A percentile compares a stretch with the other conserved stretches of the same genome.
These are phyloP conservation scores for Trichoderma hamatum DNA, from an alignment of 2,329 filamentous ascomycete species.

Conservation along the genomic window DNA sequence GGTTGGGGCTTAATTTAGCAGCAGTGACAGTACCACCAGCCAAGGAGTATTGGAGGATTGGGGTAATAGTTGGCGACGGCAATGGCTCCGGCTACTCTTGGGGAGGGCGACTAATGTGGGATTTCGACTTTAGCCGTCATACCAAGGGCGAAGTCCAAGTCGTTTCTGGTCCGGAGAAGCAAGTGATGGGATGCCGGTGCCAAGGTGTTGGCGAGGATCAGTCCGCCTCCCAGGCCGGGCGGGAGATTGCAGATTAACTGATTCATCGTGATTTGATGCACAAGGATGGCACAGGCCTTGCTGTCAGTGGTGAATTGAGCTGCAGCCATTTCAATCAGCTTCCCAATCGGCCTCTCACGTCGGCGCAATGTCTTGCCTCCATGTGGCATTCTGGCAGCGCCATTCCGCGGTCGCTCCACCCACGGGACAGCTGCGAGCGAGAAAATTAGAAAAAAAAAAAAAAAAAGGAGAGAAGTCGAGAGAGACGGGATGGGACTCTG, in stretches of 20 bases:
- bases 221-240: background rate
- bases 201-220: background rate
- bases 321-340: background rate
- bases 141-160: background rate
- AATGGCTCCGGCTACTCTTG: background rate
- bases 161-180: background rate
- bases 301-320: background rate
- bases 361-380: slow-evolving; percentile 7
- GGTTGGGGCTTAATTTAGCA: background rate
- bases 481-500: background rate
- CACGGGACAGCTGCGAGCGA: background rate
- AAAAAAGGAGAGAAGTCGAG: background rate
- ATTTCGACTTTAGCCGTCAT: background rate
- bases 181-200: background rate
- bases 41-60: background rate
- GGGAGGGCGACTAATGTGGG: background rate
- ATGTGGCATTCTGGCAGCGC: background rate
- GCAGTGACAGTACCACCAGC: background rate
- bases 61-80: background rate
- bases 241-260: background rate
- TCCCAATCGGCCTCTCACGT: background rate
- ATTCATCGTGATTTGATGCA: background rate
- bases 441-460: background rate
- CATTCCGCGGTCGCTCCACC: background rate
- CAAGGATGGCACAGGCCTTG: slow-evolving; percentile 15